A percentile compares a stretch with the other conserved stretches of the same genome.
phyloP scores from a whole-genome alignment of 768 basidiomycete genomes.

The Lentinula aciculospora region DNA sequence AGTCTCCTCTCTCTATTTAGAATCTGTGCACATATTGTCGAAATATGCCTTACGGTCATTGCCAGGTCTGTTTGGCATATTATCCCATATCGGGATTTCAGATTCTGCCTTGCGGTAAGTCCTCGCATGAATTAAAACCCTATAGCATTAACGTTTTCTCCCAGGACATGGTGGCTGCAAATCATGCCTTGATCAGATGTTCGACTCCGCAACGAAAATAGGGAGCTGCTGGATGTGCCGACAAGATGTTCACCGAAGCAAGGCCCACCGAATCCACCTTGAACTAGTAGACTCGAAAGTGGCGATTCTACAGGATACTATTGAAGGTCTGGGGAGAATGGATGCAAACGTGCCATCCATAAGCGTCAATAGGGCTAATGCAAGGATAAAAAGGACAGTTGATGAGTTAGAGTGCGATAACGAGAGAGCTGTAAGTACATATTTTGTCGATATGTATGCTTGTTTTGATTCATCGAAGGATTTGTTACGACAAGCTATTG shows the following conservation, averaged over 20 bases:
- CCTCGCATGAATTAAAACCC: background rate
- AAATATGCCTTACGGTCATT: background rate
- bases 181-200: background rate
- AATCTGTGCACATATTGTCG: background rate
- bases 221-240: background rate
- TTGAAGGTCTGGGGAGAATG: slow-evolving; percentile 3
- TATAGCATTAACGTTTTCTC: background rate
- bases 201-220: background rate
- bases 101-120: slow-evolving; percentile 2
- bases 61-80: background rate
- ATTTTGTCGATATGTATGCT: background rate
- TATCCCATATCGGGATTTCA: background rate
- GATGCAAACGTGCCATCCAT: background rate
- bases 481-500: background rate
- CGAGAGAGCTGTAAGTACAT: background rate
- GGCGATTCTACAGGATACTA: background rate
- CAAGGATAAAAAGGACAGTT: background rate
- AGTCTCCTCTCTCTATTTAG: background rate
- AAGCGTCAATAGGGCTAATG: background rate
- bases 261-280: background rate
- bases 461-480: background rate
- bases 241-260: background rate
- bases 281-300: slow-evolving; percentile 1
- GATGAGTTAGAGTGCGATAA: background rate
- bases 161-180: slow-evolving; percentile 1